These are phyloP conservation scores for Botryotinia narcissicola DNA, from an alignment of 2,329 filamentous ascomycete species.

Conservation along the genomic window DNA sequence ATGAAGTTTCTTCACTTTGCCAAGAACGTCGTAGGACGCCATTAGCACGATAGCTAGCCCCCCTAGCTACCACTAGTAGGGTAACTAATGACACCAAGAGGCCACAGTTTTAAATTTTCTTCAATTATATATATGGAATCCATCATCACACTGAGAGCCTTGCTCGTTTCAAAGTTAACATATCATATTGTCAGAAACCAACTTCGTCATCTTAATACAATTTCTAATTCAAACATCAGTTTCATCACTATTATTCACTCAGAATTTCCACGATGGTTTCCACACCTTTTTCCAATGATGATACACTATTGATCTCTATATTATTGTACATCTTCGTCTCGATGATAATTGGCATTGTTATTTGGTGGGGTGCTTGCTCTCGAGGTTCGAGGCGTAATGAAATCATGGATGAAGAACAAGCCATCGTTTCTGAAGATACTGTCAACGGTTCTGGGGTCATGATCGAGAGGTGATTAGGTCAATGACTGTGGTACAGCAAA, in stretches of 20 bases:
- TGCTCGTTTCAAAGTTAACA: neutral
- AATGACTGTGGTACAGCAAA: neutral
- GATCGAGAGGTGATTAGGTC: neutral
- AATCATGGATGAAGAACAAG: neutral
- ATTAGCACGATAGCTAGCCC: neutral
- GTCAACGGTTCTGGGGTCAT: too few species aligned
- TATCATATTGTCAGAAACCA: too few species aligned
- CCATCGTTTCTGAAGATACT: neutral
- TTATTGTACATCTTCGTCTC: neutral
- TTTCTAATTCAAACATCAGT: too few species aligned
- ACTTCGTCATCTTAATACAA: neutral
- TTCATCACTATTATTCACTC: neutral
- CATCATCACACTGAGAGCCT: neutral
- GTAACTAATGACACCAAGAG: neutral
- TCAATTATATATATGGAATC: neutral
- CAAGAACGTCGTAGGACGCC: neutral
- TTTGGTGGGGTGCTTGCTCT: neutral
- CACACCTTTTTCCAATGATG: neutral
- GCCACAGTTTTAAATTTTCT: neutral
- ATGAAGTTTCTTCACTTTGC: neutral
- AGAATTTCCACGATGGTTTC: neutral
- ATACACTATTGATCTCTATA: neutral
- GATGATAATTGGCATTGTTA: neutral
- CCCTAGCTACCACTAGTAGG: neutral
- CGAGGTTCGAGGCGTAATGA: neutral